phyloP scores from a whole-genome alignment of 768 basidiomycete genomes.

The Inosperma sp. region DNA sequence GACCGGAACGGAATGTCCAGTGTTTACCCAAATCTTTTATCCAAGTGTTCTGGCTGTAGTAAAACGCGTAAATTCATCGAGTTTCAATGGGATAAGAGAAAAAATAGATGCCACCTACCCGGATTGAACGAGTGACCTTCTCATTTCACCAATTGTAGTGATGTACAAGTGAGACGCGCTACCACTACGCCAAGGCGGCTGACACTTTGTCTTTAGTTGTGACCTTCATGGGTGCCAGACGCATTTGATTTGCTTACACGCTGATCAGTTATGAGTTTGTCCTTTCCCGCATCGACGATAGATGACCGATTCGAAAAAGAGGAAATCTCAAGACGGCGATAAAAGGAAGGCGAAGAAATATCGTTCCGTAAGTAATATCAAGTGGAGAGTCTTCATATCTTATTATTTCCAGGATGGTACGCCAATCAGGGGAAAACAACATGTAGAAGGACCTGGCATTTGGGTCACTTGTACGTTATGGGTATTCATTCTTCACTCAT shows the following conservation, averaged over 20 bases:
- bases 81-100: not conserved
- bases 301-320: slow-evolving; percentile 24
- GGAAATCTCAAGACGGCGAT: slow-evolving; percentile 25
- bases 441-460: slow-evolving; percentile 75
- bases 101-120: slow-evolving; percentile 33
- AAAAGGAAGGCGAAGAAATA: slow-evolving; percentile 45
- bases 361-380: slow-evolving; percentile 39
- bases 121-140: slow-evolving; percentile 42
- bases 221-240: too few relatives aligned
- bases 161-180: slow-evolving; percentile 38
- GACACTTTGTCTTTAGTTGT: too few relatives aligned
- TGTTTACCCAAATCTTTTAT: too few relatives aligned
- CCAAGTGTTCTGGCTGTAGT: not conserved
- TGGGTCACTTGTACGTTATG: slow-evolving; percentile 79
- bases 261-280: not conserved
- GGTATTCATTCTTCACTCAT: too few relatives aligned
- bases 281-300: slow-evolving; percentile 15
- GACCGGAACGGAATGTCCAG: too few relatives aligned
- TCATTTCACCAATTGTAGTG: slow-evolving; percentile 17
- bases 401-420: slow-evolving; percentile 51
- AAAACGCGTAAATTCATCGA: not conserved
- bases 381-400: slow-evolving; percentile 3
- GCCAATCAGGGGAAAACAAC: slow-evolving; percentile 58
- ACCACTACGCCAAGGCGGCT: slow-evolving; percentile 38
- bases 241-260: not conserved